phyloP scores from a whole-genome alignment of 1,284 basidiomycete genomes.

The Wolfiporia cocos region DNA sequence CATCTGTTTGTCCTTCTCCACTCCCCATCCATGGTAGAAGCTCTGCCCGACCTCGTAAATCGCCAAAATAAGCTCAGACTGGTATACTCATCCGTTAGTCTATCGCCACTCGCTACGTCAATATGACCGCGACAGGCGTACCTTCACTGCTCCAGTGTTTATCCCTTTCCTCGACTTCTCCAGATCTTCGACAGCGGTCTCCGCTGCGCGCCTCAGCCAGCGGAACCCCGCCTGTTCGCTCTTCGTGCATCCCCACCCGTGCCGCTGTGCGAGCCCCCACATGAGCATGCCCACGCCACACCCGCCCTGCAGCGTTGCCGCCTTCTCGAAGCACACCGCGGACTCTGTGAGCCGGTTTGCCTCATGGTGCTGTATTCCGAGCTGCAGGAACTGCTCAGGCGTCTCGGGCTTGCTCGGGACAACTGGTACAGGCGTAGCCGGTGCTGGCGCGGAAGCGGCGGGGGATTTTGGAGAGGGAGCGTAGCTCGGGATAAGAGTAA shows the following conservation, averaged over 20 bases:
- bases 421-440: conserved; percentile 11
- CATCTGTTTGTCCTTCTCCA: conserved; percentile 82
- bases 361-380: conserved; percentile 82
- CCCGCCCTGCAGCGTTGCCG: conserved; percentile 71
- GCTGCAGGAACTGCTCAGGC: conserved; percentile 61
- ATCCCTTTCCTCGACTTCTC: conserved; percentile 44
- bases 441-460: conserved; percentile 12
- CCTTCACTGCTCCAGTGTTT: conserved; percentile 39
- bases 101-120: too few species aligned
- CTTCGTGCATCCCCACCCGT: conserved; percentile 84
- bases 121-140: too few species aligned
- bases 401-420: conserved; percentile 21
- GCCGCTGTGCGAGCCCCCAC: conserved; percentile 84
- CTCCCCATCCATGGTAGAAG: conserved; percentile 90
- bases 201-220: conserved; percentile 80
- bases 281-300: conserved; percentile 90
- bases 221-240: conserved; percentile 75
- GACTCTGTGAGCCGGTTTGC: conserved; percentile 69
- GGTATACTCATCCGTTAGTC: too few species aligned
- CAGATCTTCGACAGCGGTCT: conserved; percentile 74
- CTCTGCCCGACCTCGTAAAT: conserved; percentile 92
- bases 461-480: conserved; percentile 6
- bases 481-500: conserved; percentile 8
- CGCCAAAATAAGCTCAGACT: conserved; percentile 81
- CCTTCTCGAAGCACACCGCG: conserved; percentile 75